Evolutionary conservation across 2,329 filamentous ascomycete genomes (phyloP), one percentile per base, ranked within the genome.

Genomic region (Talaromyces sp.): DNA sequence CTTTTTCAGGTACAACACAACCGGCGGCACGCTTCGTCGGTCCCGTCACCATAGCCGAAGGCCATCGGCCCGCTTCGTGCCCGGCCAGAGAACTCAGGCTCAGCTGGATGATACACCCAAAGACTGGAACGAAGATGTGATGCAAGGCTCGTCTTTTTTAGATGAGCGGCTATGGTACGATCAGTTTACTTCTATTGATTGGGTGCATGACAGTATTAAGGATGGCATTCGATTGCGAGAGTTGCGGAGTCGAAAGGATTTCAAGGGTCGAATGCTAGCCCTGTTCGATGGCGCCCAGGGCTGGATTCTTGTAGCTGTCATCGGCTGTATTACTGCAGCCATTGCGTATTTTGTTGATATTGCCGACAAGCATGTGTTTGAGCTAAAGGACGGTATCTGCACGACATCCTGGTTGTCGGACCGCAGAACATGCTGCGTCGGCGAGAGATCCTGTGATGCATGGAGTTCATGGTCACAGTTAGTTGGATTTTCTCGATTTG

Each of bases 111-210:
- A 71, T 2, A 65, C 88, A 85, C 72, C 81, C 83, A 68, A 85
- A 83, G 72, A 75, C 71, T 63, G 61, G 61, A 58, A 63, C 19
- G 61, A 58, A 19, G 72, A 68, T 4, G 72, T 67, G 1, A 63
- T 79, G 63, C 91, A 89, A 72, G 80, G 83, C 38, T 89, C 87
- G 4, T 79, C 90, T 10, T 89, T 88, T 71, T 82, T 89, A 60
- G 91, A 97, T 73, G 93, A 98, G 70, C 89, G 95, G 67, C 91
- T 96, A 10, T 98, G 95, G 95, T 98, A 98, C 79, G 95, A 99
- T 81, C 95, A 99, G 78, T 97, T 97, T 74, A 97, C 93, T 5
- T 96, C 92, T 6, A 97, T 92, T 64, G 94, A 99, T 77, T 99
- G 95, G 95, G 93, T 99, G 0, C 94, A 97, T 75, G 95, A 99